Evolutionary conservation across 257 asterid genomes (phyloP).

Genomic region (Fraxinus quadrangulata): DNA sequence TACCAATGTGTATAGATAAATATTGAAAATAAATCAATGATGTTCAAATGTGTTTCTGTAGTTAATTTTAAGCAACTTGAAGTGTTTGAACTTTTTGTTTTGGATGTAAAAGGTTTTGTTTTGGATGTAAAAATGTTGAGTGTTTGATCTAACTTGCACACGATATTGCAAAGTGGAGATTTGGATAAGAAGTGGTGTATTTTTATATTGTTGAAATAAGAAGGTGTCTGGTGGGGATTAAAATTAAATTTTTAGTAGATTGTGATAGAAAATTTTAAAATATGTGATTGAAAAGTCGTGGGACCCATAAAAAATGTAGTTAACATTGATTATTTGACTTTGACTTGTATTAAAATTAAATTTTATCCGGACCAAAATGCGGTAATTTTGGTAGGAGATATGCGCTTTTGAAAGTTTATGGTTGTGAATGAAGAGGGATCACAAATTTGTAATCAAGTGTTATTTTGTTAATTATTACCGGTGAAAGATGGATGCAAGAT

Average conservation of each 20-base stretch:
- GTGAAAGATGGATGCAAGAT: neutral
- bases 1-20: neutral
- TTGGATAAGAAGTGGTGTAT: conserved; percentile 10
- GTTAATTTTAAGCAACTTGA: neutral
- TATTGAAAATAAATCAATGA: neutral
- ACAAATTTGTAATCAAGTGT: conserved; percentile 3
- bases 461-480: neutral
- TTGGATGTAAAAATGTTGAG: conserved; percentile 16
- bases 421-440: neutral
- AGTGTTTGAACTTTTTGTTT: neutral
- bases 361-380: no score
- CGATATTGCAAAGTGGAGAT: conserved; percentile 15
- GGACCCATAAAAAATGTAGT: no score
- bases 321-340: no score
- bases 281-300: no score
- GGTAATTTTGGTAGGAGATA: conserved; percentile 9
- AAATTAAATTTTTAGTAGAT: no score
- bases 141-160: conserved; percentile 13
- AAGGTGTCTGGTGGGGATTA: no score
- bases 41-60: neutral
- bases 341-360: no score
- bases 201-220: neutral
- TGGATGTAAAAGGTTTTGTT: no score
- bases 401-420: conserved; percentile 10
- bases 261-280: no score